A percentile compares a stretch with the other conserved stretches of the same genome.
These are phyloP conservation scores for Wickerhamiella nectarea DNA, from an alignment of 805 yeast species.

Conservation along the genomic window DNA sequence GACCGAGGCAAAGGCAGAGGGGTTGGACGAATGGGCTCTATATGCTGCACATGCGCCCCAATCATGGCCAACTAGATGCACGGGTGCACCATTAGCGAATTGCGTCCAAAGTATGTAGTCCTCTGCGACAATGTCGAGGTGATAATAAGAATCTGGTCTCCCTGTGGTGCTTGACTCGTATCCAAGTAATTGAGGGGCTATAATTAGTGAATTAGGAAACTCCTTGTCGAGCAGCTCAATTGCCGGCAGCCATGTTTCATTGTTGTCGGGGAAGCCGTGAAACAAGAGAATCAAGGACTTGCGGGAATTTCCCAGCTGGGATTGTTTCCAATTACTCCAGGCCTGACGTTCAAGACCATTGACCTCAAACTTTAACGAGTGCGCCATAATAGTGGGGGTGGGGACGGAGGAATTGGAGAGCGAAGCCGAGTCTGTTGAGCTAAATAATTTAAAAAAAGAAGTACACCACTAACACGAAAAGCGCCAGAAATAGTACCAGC, in stretches of 20 bases:
- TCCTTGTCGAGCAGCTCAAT: conserved; percentile 11
- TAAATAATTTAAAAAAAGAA: conserved; percentile 2
- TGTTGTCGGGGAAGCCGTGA: conserved; percentile 23
- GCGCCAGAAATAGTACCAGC: not conserved
- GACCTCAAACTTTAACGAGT: not conserved
- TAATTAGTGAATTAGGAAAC: conserved; percentile 14
- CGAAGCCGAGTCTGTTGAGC: not conserved
- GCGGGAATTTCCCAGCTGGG: not conserved
- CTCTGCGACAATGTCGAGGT: conserved; percentile 13
- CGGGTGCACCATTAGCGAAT: conserved; percentile 13
- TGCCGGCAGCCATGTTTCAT: conserved; percentile 15
- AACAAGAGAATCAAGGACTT: conserved; percentile 14
- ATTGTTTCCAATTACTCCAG: not conserved
- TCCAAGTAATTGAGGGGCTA: conserved; percentile 21
- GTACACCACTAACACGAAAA: conserved; percentile 1
- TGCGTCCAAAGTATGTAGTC: conserved; percentile 15
- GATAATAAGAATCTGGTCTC: conserved; percentile 10
- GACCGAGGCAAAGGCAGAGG: conserved; percentile 15
- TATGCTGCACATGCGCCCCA: conserved; percentile 22
- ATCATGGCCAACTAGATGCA: conserved; percentile 22
- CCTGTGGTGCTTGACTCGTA: conserved; percentile 19
- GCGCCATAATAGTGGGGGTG: not conserved
- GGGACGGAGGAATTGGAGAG: not conserved
- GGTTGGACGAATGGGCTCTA: conserved; percentile 14
- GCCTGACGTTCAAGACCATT: not conserved